These are phyloP conservation scores for Ascochyta viciae-villosae DNA, from an alignment of 2,329 filamentous ascomycete species.

Conservation along the genomic window DNA sequence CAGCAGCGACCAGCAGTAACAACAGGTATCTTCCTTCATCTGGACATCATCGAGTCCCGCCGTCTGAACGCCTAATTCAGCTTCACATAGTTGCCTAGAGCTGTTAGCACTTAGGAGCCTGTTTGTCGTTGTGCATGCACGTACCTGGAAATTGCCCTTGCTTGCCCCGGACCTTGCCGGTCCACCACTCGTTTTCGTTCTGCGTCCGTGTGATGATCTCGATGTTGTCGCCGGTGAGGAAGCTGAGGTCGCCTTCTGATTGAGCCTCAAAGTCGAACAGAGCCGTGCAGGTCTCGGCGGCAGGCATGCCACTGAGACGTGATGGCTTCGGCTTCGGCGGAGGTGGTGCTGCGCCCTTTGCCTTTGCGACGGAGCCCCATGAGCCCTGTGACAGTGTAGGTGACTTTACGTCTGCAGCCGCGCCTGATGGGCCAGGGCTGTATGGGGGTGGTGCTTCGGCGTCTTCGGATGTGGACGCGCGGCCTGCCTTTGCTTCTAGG, in stretches of 20 bases:
- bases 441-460: conserved; percentile 51
- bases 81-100: conserved; percentile 54
- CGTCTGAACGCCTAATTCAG: conserved; percentile 39
- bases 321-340: conserved; percentile 70
- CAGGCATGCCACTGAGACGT: conserved; percentile 69
- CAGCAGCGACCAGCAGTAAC: conserved; percentile 5
- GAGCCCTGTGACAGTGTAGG: conserved; percentile 43
- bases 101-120: conserved; percentile 18
- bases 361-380: conserved; percentile 56
- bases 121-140: conserved; percentile 33
- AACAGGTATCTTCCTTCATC: conserved; percentile 12
- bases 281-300: conserved; percentile 82
- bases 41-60: neutral
- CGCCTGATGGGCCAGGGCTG: conserved; percentile 40
- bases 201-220: conserved; percentile 84
- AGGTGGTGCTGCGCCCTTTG: conserved; percentile 58
- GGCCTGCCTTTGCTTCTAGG: conserved; percentile 46
- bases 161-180: conserved; percentile 77
- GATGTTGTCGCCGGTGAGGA: conserved; percentile 85
- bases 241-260: conserved; percentile 91
- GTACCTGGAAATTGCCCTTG: conserved; percentile 94
- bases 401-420: conserved; percentile 16
- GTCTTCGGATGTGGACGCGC: conserved; percentile 40
- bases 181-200: conserved; percentile 98
- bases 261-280: conserved; percentile 97